phyloP scores from a whole-genome alignment of 768 basidiomycete genomes.

The Russula abietina region DNA sequence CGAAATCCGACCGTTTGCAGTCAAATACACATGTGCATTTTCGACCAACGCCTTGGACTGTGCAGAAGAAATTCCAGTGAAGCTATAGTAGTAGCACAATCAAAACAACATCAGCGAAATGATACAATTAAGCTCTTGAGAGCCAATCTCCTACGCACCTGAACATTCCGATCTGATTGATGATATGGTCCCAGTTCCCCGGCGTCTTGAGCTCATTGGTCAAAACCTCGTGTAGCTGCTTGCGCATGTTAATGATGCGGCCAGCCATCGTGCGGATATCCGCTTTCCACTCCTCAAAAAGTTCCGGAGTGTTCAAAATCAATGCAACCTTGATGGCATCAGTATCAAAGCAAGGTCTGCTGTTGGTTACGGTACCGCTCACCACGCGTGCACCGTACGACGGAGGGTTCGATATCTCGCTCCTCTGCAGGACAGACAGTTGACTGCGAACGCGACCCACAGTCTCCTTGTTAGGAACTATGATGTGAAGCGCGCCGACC shows the following conservation, averaged over 20 bases:
- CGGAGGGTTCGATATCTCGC: conserved; percentile 94
- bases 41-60: conserved; percentile 67
- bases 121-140: not conserved
- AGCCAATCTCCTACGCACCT: conserved; percentile 45
- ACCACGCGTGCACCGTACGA: conserved; percentile 86
- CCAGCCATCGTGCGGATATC: conserved; percentile 92
- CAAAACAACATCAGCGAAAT: conserved; percentile 20
- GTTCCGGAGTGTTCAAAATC: conserved; percentile 66
- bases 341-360: not conserved
- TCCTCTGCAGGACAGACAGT: conserved; percentile 84
- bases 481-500: conserved; percentile 86
- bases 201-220: conserved; percentile 79
- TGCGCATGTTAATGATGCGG: conserved; percentile 88
- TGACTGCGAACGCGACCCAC: conserved; percentile 76
- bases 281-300: conserved; percentile 84
- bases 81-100: conserved; percentile 40
- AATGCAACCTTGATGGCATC: conserved; percentile 51
- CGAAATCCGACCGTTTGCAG: conserved; percentile 82
- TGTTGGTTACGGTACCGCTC: conserved; percentile 29
- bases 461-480: conserved; percentile 57
- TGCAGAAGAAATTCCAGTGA: conserved; percentile 67
- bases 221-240: conserved; percentile 66
- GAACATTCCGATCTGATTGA: conserved; percentile 97
- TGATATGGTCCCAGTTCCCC: conserved; percentile 93
- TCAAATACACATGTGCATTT: conserved; percentile 79